Base-by-base conservation (phyloP, 768 basidiomycete genomes). In the Amanita fuliginea region DNA sequence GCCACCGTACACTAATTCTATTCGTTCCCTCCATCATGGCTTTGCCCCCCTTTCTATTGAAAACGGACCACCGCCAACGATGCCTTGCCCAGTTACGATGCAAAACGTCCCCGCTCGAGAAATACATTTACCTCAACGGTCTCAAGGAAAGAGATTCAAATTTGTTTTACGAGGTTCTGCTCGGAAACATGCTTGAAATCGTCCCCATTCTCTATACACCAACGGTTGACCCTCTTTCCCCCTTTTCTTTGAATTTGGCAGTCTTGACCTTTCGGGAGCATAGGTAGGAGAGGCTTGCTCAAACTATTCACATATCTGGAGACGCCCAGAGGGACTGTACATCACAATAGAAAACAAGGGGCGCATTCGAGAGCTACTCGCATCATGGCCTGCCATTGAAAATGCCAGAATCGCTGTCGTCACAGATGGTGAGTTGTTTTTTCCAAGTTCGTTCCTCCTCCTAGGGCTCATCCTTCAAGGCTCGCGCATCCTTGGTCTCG, bases 201-300 rank as follows among this genome's bases (percentile, higher is more conserved):
- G 69, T 80, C 18, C 85, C 85, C 11, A 75, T 87, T 52, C 64
- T 87, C 21, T 87, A 87, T 63, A 87, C 85, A 4, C 85, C 85
- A 3, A 85, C 83, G 51, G 83, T 83, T 56, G 42, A 51, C 35
- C 44, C 40, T 18, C 49, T 37, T 42, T 11, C 53, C 34, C 30
- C n/a, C 16, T 16, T 39, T 22, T 22, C 10, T 30, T 24, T 43
- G 33, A 1, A 6, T 22, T 30, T 28, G 42, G 34, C 1, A 37
- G 42, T 53, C 54, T 53, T 60, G 46, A 56, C 51, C n/a, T 26
- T 43, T 32, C 2, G 32, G 13, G 26, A 32, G 7, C 28, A 9
- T 44, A 75, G 77, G 76, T 79, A 42, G 85, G 85, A 21, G 84
- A 86, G 47, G 84, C 80, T 1, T 86, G 85, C 55, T 70, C 78